These are phyloP conservation scores for Macrophomina pseudophaseolina DNA, from an alignment of 2,329 filamentous ascomycete species.

Conservation along the genomic window DNA sequence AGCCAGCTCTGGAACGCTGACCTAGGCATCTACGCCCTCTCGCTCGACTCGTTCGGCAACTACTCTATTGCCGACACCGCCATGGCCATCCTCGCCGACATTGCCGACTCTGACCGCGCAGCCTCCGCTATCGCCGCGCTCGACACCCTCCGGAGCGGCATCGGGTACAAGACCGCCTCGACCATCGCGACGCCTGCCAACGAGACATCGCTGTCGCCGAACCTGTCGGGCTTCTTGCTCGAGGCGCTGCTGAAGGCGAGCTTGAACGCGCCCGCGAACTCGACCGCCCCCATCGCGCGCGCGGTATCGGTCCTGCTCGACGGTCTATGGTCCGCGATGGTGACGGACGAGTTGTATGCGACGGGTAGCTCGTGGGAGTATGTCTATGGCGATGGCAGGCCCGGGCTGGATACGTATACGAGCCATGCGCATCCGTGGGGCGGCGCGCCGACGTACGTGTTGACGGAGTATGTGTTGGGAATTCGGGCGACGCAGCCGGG, in stretches of 20 bases:
- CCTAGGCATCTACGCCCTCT: constrained; percentile 41
- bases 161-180: constrained; percentile 44
- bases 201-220: constrained; percentile 48
- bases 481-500: constrained; percentile 2
- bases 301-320: constrained; percentile 41
- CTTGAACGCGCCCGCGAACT: constrained; percentile 23
- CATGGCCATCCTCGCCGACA: constrained; percentile 43
- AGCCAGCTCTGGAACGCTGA: constrained; percentile 40
- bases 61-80: constrained; percentile 36
- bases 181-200: constrained; percentile 32
- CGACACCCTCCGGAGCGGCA: constrained; percentile 37
- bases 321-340: constrained; percentile 51
- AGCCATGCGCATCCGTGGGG: constrained; percentile 53
- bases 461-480: constrained; percentile 31
- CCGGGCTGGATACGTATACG: constrained; percentile 51
- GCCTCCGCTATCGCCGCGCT: constrained; percentile 39
- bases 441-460: constrained; percentile 52
- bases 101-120: constrained; percentile 41
- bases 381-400: constrained; percentile 44
- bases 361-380: constrained; percentile 56
- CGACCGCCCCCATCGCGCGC: too few species aligned
- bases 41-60: constrained; percentile 34
- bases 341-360: constrained; percentile 41
- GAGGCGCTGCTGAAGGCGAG: constrained; percentile 40
- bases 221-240: constrained; percentile 54